These are phyloP conservation scores for Cenchrus purpureus DNA, from an alignment of 176 grass and related monocot species.

Conservation along the genomic window DNA sequence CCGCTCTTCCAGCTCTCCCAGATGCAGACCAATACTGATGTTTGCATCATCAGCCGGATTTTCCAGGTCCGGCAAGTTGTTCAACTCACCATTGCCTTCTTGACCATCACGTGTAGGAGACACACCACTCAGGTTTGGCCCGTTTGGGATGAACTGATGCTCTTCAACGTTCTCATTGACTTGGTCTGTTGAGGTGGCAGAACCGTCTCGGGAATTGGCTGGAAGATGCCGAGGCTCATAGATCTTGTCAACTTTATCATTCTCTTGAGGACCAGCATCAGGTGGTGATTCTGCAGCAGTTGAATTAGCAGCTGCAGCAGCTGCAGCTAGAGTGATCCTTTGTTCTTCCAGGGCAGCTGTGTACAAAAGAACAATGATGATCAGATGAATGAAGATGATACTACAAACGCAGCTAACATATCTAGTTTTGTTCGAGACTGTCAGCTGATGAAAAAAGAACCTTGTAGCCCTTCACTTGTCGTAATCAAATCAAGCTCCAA, in stretches of 20 bases:
- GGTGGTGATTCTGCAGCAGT: constrained; percentile 66
- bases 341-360: constrained; percentile 84
- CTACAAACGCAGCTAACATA: constrained; percentile 24
- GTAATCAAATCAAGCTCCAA: constrained; percentile 99
- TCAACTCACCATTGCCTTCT: constrained; percentile 50
- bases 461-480: constrained; percentile 74
- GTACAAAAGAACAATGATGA: constrained; percentile 11
- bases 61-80: constrained; percentile 38
- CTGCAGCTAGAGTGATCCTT: constrained; percentile 61
- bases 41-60: constrained; percentile 52
- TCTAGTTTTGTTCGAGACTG: background rate
- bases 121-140: constrained; percentile 73
- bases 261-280: constrained; percentile 39
- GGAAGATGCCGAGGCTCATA: constrained; percentile 61
- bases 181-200: constrained; percentile 45
- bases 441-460: constrained; percentile 47
- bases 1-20: constrained; percentile 76
- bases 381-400: constrained; percentile 32
- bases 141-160: constrained; percentile 78
- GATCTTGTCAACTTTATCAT: constrained; percentile 69
- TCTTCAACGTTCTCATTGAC: constrained; percentile 70
- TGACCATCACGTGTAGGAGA: constrained; percentile 48
- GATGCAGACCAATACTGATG: constrained; percentile 62
- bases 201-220: constrained; percentile 51
- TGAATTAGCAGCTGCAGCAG: constrained; percentile 56